A percentile compares a stretch with the other conserved stretches of the same genome.
Evolutionary conservation across 768 basidiomycete genomes (phyloP).

Genomic region (Paxillus ammoniavirescens): DNA sequence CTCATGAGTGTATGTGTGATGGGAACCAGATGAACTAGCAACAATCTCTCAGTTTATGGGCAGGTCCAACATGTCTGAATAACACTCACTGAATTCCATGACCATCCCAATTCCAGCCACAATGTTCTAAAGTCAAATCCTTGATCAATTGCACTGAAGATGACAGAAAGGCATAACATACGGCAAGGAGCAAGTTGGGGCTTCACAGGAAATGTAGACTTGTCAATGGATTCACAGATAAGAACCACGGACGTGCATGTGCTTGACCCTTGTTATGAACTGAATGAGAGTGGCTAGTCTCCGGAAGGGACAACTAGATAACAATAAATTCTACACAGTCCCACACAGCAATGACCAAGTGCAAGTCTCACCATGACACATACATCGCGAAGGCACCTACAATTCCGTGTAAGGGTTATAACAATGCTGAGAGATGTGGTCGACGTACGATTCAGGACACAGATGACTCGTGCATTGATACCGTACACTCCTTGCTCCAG

Average conservation of each 20-base stretch:
- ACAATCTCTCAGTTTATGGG: neutral
- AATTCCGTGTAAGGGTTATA: neutral
- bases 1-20: slow-evolving; percentile 60
- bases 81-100: slow-evolving; percentile 32
- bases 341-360: slow-evolving; percentile 39
- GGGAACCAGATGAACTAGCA: slow-evolving; percentile 45
- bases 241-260: slow-evolving; percentile 22
- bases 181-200: slow-evolving; percentile 27
- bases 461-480: no score
- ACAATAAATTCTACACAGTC: slow-evolving; percentile 38
- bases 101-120: slow-evolving; percentile 28
- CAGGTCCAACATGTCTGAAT: neutral
- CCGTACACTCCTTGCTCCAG: no score
- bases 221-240: slow-evolving; percentile 39
- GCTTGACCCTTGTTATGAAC: slow-evolving; percentile 35
- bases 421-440: neutral
- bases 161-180: slow-evolving; percentile 10
- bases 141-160: slow-evolving; percentile 33
- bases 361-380: slow-evolving; percentile 58
- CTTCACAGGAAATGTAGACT: slow-evolving; percentile 27
- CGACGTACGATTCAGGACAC: no score
- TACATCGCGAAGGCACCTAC: slow-evolving; percentile 48
- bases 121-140: slow-evolving; percentile 37
- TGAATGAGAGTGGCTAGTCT: slow-evolving; percentile 46
- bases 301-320: slow-evolving; percentile 48